Percentiles rank a stretch among this genome's conserved stretches.
Evolutionary conservation across 2,329 filamentous ascomycete species (phyloP).

Genomic region (Nigrospora sphaerica): DNA sequence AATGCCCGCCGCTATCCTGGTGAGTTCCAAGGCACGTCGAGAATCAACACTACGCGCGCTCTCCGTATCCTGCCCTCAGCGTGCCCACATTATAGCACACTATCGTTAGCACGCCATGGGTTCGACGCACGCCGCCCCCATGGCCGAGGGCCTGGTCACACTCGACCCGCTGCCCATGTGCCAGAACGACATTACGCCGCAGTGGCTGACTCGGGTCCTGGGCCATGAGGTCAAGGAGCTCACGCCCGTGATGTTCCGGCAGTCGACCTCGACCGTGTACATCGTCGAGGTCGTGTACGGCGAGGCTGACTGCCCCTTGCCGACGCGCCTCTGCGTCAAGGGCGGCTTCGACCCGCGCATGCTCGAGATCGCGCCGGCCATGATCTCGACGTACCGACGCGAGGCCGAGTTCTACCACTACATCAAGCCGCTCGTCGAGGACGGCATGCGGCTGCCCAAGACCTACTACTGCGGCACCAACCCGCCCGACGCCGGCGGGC

Average conservation of each 20-base stretch:
- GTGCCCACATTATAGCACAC: no score
- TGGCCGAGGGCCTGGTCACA: neutral
- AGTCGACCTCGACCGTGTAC: constrained; percentile 5
- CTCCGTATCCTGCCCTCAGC: no score
- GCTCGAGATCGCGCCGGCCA: constrained; percentile 3
- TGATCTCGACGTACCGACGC: constrained; percentile 4
- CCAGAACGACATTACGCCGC: constrained; percentile 3
- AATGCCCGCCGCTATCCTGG: no score
- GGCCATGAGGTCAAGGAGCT: constrained; percentile 4
- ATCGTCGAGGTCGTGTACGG: constrained; percentile 6
- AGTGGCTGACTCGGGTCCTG: constrained; percentile 6
- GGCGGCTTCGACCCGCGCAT: constrained; percentile 9
- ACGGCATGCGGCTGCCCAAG: neutral
- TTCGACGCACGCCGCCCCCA: neutral
- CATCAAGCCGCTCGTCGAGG: constrained; percentile 1
- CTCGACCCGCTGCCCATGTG: neutral
- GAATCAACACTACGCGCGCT: no score
- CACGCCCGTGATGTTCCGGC: constrained; percentile 3
- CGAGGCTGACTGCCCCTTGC: neutral
- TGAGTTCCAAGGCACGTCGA: no score
- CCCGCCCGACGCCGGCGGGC: neutral
- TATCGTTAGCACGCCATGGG: neutral
- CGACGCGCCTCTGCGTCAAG: constrained; percentile 8
- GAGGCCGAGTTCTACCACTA: constrained; percentile 8
- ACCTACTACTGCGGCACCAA: neutral